Evolutionary conservation across 106 monocot species (phyloP).

Genomic region (Dendrobium officinale): DNA sequence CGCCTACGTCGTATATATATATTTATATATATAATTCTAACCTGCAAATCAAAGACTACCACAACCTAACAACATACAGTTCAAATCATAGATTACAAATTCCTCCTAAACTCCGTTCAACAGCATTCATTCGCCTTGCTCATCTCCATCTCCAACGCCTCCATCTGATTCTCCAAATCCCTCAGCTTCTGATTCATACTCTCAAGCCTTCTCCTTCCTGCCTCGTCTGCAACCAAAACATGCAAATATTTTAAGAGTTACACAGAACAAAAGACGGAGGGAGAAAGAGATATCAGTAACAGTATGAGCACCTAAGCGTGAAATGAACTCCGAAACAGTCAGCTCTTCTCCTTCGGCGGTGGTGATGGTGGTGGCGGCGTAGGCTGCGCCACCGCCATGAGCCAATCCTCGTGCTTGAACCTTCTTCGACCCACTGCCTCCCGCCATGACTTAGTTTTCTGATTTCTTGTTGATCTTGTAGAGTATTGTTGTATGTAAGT

Average conservation of each 20-base stretch:
- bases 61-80: no score
- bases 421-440: background rate
- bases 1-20: no score
- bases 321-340: constrained; percentile 8
- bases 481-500: background rate
- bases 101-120: background rate
- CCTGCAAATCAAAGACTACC: no score
- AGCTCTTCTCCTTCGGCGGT: constrained; percentile 1
- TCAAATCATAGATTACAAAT: no score
- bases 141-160: constrained; percentile 31
- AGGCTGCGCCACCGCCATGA: background rate
- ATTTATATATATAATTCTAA: no score
- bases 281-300: background rate
- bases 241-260: background rate
- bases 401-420: background rate
- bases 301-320: background rate
- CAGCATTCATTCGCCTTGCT: constrained; percentile 9
- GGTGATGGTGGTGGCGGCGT: background rate
- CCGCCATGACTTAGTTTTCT: background rate
- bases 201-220: constrained; percentile 25
- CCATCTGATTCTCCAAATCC: constrained; percentile 47
- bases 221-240: constrained; percentile 27
- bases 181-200: constrained; percentile 42
- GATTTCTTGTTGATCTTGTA: background rate
- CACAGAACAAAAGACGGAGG: background rate